Evolutionary conservation across 495 filamentous ascomycete genomes (phyloP).

Genomic region (Xylaria grammica): DNA sequence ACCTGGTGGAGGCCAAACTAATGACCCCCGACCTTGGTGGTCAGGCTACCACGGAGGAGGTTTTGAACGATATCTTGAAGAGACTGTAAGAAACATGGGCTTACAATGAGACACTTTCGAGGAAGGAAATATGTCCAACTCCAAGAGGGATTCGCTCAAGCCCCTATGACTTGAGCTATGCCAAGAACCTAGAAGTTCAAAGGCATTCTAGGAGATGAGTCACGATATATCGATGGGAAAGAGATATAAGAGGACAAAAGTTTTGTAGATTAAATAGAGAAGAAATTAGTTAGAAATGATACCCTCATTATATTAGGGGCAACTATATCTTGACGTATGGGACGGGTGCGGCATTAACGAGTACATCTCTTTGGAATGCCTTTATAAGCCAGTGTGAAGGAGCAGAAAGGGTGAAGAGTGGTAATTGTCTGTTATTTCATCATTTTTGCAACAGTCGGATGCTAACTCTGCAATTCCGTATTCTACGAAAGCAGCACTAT

Average conservation of each 20-base stretch:
- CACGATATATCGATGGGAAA: too few relatives aligned
- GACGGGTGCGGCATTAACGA: too few relatives aligned
- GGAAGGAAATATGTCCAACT: neutral
- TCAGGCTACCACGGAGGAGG: constrained; percentile 83
- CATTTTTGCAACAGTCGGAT: neutral
- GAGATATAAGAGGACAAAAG: neutral
- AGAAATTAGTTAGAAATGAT: neutral
- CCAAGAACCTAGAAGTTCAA: neutral
- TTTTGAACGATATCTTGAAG: constrained; percentile 86
- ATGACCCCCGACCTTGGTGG: constrained; percentile 93
- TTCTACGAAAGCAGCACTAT: neutral
- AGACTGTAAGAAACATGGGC: constrained; percentile 62
- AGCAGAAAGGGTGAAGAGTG: constrained; percentile 7
- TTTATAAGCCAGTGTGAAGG: neutral
- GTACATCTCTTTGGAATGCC: neutral
- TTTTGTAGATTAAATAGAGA: neutral
- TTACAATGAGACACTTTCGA: neutral
- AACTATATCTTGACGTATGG: too few relatives aligned
- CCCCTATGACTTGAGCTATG: neutral
- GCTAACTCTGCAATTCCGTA: neutral
- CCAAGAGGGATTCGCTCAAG: neutral
- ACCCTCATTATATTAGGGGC: neutral
- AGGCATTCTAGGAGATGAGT: neutral
- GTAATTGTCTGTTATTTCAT: constrained; percentile 21
- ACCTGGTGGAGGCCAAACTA: constrained; percentile 80